These are phyloP conservation scores for Imleria badia DNA, from an alignment of 768 basidiomycete genomes.

Conservation along the genomic window DNA sequence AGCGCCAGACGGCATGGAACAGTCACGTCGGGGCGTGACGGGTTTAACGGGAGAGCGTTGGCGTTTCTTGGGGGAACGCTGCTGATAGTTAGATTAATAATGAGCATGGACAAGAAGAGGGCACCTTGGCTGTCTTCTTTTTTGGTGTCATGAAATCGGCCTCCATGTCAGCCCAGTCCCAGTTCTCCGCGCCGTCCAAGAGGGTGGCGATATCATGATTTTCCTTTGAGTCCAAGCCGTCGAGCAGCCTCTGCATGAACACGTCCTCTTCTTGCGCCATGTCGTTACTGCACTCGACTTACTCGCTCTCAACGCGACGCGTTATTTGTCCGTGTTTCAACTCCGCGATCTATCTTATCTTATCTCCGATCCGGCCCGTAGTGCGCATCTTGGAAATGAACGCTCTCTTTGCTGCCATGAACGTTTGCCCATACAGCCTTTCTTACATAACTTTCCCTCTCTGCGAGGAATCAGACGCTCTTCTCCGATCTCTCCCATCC, in stretches of 20 bases:
- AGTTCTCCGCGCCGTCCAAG: constrained; percentile 65
- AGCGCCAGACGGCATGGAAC: constrained; percentile 7
- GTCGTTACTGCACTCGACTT: neutral
- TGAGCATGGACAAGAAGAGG: neutral
- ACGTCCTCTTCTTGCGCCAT: constrained; percentile 54
- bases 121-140: constrained; percentile 36
- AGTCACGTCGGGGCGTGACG: constrained; percentile 8
- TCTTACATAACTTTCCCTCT: constrained; percentile 16
- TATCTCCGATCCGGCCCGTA: neutral
- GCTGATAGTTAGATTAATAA: constrained; percentile 4
- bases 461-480: neutral
- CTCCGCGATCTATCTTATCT: constrained; percentile 17
- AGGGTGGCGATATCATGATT: constrained; percentile 44
- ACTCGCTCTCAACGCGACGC: constrained; percentile 15
- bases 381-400: no score
- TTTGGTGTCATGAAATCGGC: constrained; percentile 50
- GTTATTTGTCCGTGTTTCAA: constrained; percentile 24
- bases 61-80: constrained; percentile 15
- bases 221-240: constrained; percentile 46
- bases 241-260: constrained; percentile 56
- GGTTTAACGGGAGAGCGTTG: constrained; percentile 21
- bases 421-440: constrained; percentile 1
- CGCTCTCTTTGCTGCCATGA: no score
- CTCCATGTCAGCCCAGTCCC: constrained; percentile 66
- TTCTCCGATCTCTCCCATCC: neutral